Evolutionary conservation across 2,329 filamentous ascomycete genomes (phyloP).

Genomic region (Penicillium sp.): DNA sequence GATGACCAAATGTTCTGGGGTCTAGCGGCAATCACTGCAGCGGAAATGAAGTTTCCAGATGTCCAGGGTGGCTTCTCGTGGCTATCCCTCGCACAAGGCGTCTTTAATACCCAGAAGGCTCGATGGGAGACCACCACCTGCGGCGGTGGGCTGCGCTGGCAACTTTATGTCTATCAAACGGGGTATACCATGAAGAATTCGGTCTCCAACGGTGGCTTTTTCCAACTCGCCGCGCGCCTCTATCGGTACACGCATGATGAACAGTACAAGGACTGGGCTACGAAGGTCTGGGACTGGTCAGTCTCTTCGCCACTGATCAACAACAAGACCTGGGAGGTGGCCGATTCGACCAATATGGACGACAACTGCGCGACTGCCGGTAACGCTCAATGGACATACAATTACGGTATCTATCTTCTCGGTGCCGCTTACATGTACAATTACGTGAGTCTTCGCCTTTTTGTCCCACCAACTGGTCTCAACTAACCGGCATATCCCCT

Average conservation of each 20-base stretch:
- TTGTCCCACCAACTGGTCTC: not conserved
- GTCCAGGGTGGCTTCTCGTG: conserved; percentile 46
- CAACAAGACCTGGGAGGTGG: conserved; percentile 58
- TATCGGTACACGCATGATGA: conserved; percentile 62
- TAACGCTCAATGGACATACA: conserved; percentile 65
- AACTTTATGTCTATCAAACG: conserved; percentile 77
- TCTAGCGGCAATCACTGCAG: conserved; percentile 64
- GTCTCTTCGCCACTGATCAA: conserved; percentile 57
- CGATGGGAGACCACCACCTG: conserved; percentile 70
- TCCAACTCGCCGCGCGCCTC: conserved; percentile 74
- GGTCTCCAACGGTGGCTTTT: conserved; percentile 77
- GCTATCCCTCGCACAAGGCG: conserved; percentile 63
- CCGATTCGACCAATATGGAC: conserved; percentile 59
- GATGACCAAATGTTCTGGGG: conserved; percentile 72
- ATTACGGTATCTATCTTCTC: conserved; percentile 57
- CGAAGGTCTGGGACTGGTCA: conserved; percentile 63
- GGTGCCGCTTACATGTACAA: conserved; percentile 70
- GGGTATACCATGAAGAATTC: conserved; percentile 82
- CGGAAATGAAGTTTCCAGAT: conserved; percentile 62
- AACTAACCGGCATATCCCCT: not conserved
- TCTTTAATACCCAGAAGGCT: conserved; percentile 67
- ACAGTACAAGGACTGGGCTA: conserved; percentile 63
- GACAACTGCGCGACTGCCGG: conserved; percentile 61
- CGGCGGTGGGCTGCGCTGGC: conserved; percentile 72
- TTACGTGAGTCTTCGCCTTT: conserved; percentile 40